These are phyloP conservation scores for Bacidia gigantensis DNA, from an alignment of 495 filamentous ascomycete genomes.

Conservation along the genomic window DNA sequence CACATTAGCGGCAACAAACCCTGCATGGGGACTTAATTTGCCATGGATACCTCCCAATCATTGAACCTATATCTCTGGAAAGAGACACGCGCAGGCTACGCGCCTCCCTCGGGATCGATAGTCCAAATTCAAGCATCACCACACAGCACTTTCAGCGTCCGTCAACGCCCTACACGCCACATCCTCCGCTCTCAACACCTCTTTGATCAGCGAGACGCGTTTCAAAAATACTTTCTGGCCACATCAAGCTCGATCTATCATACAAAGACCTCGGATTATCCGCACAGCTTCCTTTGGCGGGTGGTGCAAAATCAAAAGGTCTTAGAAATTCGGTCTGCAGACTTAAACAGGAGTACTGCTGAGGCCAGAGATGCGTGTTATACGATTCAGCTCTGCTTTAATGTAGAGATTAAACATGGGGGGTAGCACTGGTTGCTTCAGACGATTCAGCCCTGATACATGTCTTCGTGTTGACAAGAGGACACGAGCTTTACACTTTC, in stretches of 20 bases:
- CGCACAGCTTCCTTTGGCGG: slow-evolving; percentile 80
- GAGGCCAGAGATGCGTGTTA: slow-evolving; percentile 51
- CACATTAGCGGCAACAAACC: not conserved
- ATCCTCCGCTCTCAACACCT: slow-evolving; percentile 24
- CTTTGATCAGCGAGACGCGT: slow-evolving; percentile 60
- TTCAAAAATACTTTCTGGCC: slow-evolving; percentile 57
- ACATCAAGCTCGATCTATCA: slow-evolving; percentile 75
- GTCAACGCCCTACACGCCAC: slow-evolving; percentile 30
- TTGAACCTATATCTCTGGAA: slow-evolving; percentile 43
- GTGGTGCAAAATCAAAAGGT: slow-evolving; percentile 67
- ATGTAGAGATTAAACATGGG: slow-evolving; percentile 50
- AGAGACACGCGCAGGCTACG: slow-evolving; percentile 72
- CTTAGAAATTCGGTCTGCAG: slow-evolving; percentile 69
- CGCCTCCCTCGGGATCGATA: slow-evolving; percentile 54
- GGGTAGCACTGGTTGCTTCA: slow-evolving; percentile 73
- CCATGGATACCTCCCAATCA: slow-evolving; percentile 6
- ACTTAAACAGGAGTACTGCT: slow-evolving; percentile 57
- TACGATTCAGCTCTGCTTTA: slow-evolving; percentile 65
- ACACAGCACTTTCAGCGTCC: slow-evolving; percentile 30
- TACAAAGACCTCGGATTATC: slow-evolving; percentile 55
- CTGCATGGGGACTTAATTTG: too few relatives aligned
- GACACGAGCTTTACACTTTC: slow-evolving; percentile 66
- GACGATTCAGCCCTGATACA: slow-evolving; percentile 64
- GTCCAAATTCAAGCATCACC: slow-evolving; percentile 59
- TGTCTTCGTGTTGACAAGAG: slow-evolving; percentile 67